Base-by-base conservation (phyloP, 2,329 filamentous ascomycete species). In the Capronia americana region DNA sequence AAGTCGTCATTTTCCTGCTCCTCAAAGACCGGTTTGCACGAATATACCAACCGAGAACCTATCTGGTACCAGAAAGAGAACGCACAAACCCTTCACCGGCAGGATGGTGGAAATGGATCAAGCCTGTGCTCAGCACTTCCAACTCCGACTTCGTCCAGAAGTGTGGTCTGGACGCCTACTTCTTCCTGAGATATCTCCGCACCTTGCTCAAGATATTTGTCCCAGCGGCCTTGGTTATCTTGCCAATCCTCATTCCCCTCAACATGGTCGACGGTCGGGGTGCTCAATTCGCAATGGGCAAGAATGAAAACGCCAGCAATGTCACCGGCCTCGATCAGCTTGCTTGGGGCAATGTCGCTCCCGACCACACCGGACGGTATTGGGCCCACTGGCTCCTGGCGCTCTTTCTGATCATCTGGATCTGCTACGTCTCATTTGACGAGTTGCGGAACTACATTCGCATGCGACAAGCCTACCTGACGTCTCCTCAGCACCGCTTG, bases 151-250 rank as follows among this genome's bases (percentile, higher is more conserved):
- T 99, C 72, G 96, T 99, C 73, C 90, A 94, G 61, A 96, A 97
- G 78, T 97, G 94, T 72, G 95, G 95, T 20, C 86, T 99, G 10
- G 95, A 99, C 76, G 93, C 94, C 74, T 99, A 97, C 80, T 97
- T 98, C 82, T 99, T 99, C 78, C 84, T 99, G 0, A 91, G 96
- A 69, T 99, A 97, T 75, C 86, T 93, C 28, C 88, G 90, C 68
- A 90, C 92, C 74, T 87, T 98, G 4, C 85, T 98, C 51, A 89
- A 97, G 75, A 96, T 99, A 69, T 98, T 99, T 76, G 81, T 96
- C 46, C 93, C 95, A 1, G 88, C 97, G 64, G 88, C 91, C 12
- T 72, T 87, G 28, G 75, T 97, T 58, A 89, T 96, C 30, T 83
- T 97, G 61, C 95, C 95, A 0, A 90, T 97, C 26, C 82, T 99